Evolutionary conservation across 768 basidiomycete species (phyloP), one percentile per base, ranked within the genome.

Genomic region (Cyclocybe cylindracea): DNA sequence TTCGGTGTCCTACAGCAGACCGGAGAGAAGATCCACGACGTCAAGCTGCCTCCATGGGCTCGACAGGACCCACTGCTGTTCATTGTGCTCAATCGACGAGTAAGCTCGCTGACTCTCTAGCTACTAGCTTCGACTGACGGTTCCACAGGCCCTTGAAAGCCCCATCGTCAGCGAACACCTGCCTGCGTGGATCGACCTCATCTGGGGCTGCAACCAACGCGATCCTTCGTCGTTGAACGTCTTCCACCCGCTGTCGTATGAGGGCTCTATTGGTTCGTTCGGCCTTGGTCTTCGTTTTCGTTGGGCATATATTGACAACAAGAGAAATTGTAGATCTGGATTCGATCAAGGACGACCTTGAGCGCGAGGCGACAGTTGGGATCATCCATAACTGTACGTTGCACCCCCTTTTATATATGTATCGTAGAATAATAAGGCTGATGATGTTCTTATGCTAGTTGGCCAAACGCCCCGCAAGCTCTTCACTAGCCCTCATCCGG

Each of bases 181-280:
- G 9, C 85, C 89, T 0, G 78, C 81, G 8, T 97, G 95, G 94
- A 95, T 98, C 57, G 95, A 98, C 62, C 78, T 97, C 31, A 90
- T 95, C 46, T 98, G 94, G 91, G 91, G 91, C 34, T 83, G 70
- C 66, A 90, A 90, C 54, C 91, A 96, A 75, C 84, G 83, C 3
- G 92, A 95, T 61, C 73, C 82, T 0, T 80, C 79, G 6, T 82
- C 88, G 0, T 69, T 87, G 52, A 98, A 97, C 59, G 89, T 87
- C 6, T 97, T 92, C 73, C 94, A 97, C 67, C 95, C 94, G 0
- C 71, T 97, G 34, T 95, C 92, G 11, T 97, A 97, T 61, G 93
- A 94, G 60, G 93, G 94, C 3, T 87, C 91, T 0, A 89, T 96
- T 55, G 87, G 90, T 85, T 51, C 14, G 73, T 48, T 32, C 34